Percentiles rank a stretch among this genome's conserved stretches.
Conservation (phyloP, 306 rosid genomes). For the Corylus avellana region DNA sequence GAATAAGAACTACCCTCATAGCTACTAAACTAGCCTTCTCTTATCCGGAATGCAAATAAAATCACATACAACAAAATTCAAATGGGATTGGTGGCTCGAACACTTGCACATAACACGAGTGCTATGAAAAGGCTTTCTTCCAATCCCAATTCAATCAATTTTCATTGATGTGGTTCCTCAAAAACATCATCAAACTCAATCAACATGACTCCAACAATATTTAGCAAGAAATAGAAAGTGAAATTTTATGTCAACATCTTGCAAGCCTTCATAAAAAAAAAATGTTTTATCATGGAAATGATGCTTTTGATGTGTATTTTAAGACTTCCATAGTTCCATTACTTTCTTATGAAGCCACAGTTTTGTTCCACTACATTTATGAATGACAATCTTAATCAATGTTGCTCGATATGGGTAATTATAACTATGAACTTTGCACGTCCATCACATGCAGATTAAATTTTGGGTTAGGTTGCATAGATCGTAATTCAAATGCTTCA, state of each 20-base stretch:
- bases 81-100: background rate
- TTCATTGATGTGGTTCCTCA: background rate
- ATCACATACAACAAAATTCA: background rate
- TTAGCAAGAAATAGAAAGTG: background rate
- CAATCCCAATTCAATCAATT: background rate
- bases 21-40: background rate
- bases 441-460: background rate
- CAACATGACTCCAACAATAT: background rate
- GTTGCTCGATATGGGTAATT: background rate
- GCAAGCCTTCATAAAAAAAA: background rate
- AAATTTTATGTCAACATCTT: background rate
- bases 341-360: background rate
- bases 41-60: background rate
- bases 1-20: background rate
- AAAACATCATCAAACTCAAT: background rate
- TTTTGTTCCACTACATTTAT: background rate
- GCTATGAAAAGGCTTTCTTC: background rate
- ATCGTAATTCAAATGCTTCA: too few species aligned
- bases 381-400: background rate
- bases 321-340: background rate
- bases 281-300: background rate
- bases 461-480: background rate
- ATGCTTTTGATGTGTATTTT: background rate
- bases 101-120: background rate
- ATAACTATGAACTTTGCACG: background rate